Conservation (phyloP, 768 basidiomycete genomes). For the Panaeolus papilionaceus region DNA sequence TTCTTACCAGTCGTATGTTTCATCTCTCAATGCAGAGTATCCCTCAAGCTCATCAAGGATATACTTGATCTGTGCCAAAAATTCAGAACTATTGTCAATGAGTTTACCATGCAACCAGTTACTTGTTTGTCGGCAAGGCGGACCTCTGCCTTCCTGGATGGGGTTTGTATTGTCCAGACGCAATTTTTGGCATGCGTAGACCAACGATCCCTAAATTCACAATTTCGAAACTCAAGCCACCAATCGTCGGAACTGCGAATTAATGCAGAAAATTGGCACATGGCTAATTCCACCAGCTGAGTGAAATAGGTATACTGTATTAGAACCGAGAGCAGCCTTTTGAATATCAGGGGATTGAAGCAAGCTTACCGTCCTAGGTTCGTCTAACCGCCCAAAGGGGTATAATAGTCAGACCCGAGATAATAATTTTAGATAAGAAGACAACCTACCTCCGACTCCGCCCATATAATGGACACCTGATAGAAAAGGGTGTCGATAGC, state of each 20-base stretch:
- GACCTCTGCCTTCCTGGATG: slow-evolving; percentile 39
- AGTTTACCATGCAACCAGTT: slow-evolving; percentile 16
- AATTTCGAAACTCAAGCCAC: slow-evolving; percentile 42
- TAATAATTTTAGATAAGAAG: background rate
- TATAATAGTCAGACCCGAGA: slow-evolving; percentile 3
- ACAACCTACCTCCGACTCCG: slow-evolving; percentile 50
- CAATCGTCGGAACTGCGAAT: slow-evolving; percentile 47
- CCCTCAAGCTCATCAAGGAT: slow-evolving; percentile 55
- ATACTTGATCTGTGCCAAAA: slow-evolving; percentile 45
- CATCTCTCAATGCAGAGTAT: slow-evolving; percentile 49
- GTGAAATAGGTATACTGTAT: background rate
- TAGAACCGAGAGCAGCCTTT: background rate
- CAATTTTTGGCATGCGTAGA: slow-evolving; percentile 31
- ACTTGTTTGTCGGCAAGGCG: slow-evolving; percentile 49
- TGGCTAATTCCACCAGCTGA: slow-evolving; percentile 46
- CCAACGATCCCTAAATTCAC: slow-evolving; percentile 39
- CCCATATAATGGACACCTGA: slow-evolving; percentile 49
- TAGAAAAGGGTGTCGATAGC: slow-evolving; percentile 58
- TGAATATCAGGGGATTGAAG: background rate
- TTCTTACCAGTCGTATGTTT: slow-evolving; percentile 42
- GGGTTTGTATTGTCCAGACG: slow-evolving; percentile 40
- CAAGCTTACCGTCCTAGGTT: slow-evolving; percentile 52
- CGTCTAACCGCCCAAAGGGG: slow-evolving; percentile 36
- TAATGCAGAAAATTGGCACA: slow-evolving; percentile 52
- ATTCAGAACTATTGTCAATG: background rate